Conservation (phyloP, 2,329 filamentous ascomycete species). For the Trichoderma lentiforme region DNA sequence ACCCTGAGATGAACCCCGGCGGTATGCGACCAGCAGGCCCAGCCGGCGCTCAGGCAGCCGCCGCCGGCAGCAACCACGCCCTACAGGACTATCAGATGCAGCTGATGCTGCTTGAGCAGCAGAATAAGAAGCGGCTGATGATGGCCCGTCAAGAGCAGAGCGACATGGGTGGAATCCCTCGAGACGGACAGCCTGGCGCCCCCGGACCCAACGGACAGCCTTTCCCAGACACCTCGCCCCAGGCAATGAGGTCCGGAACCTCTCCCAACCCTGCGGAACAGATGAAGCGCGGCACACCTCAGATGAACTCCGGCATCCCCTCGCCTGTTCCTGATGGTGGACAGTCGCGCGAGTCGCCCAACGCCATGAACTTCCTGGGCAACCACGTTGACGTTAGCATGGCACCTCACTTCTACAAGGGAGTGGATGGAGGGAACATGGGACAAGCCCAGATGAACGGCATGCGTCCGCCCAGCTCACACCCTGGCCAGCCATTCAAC, state of each 20-base stretch:
- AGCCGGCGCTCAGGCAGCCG: conserved; percentile 31
- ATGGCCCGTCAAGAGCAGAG: conserved; percentile 82
- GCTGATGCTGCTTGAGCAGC: conserved; percentile 79
- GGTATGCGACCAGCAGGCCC: conserved; percentile 55
- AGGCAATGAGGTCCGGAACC: conserved; percentile 63
- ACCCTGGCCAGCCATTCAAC: conserved; percentile 57
- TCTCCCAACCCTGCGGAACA: conserved; percentile 76
- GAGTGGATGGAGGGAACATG: conserved; percentile 56
- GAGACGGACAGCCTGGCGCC: conserved; percentile 49
- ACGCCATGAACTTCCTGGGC: conserved; percentile 60
- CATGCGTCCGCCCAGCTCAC: conserved; percentile 67
- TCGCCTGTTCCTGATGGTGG: conserved; percentile 68
- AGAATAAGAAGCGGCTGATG: conserved; percentile 81
- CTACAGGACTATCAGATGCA: conserved; percentile 89
- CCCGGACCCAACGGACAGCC: conserved; percentile 58
- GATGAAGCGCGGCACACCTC: conserved; percentile 74
- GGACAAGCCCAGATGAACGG: conserved; percentile 55
- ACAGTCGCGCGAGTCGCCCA: conserved; percentile 64
- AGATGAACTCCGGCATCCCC: conserved; percentile 67
- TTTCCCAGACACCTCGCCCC: conserved; percentile 69
- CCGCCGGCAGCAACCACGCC: conserved; percentile 66
- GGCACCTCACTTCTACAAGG: conserved; percentile 58
- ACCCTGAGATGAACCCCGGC: conserved; percentile 57
- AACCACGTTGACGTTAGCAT: conserved; percentile 61
- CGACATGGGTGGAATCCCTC: conserved; percentile 47